Percentiles rank a stretch among this genome's conserved stretches.
These are phyloP conservation scores for Stenogyne calaminthoides DNA, from an alignment of 305 asterid genomes.

Conservation along the genomic window DNA sequence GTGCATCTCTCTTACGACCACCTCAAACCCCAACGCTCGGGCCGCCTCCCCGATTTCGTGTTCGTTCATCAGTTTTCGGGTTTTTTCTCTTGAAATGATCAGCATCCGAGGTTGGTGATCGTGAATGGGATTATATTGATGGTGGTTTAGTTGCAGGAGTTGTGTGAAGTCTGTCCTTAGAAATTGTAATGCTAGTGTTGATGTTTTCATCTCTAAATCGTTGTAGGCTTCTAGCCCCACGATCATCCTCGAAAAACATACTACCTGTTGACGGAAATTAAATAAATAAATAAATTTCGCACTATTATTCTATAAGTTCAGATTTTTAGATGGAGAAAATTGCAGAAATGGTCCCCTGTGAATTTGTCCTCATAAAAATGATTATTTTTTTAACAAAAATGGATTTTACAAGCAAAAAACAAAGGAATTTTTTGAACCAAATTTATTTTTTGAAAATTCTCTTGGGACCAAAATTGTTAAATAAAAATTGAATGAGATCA, in stretches of 20 bases:
- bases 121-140: neutral
- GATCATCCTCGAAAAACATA: constrained; percentile 51
- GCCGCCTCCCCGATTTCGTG: constrained; percentile 39
- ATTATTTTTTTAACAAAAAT: too few relatives aligned
- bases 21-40: constrained; percentile 44
- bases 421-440: too few relatives aligned
- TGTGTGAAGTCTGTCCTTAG: neutral
- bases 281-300: too few relatives aligned
- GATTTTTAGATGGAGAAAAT: too few relatives aligned
- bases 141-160: neutral
- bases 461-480: too few relatives aligned
- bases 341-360: too few relatives aligned
- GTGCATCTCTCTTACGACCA: constrained; percentile 38
- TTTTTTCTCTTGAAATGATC: constrained; percentile 50
- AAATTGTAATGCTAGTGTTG: neutral
- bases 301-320: too few relatives aligned
- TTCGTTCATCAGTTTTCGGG: constrained; percentile 45
- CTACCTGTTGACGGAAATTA: constrained; percentile 22
- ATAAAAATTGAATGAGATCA: too few relatives aligned
- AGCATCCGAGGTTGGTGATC: constrained; percentile 36
- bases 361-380: too few relatives aligned
- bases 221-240: constrained; percentile 51
- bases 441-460: too few relatives aligned
- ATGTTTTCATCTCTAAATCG: constrained; percentile 41
- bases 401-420: too few relatives aligned